A percentile compares a stretch with the other conserved stretches of the same genome.
Conservation (phyloP, 371 early-diverging fungal genomes). For the Mucor irregularis region DNA sequence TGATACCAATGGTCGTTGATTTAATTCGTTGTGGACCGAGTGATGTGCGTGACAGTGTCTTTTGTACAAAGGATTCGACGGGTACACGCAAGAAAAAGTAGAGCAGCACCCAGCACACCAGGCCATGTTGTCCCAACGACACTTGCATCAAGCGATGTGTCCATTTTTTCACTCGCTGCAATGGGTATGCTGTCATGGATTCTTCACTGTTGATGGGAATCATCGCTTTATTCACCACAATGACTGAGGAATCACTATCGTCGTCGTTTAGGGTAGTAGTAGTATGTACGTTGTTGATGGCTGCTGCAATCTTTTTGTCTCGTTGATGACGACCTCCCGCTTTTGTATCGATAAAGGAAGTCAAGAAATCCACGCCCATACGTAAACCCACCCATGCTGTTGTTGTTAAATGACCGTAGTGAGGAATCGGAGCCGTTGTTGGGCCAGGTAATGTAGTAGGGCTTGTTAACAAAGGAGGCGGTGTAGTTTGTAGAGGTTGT, state of each 20-base stretch:
- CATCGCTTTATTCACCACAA: neutral
- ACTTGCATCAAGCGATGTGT: constrained; percentile 2
- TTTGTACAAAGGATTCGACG: constrained; percentile 6
- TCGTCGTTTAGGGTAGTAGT: neutral
- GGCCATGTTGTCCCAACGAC: constrained; percentile 9
- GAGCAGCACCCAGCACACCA: constrained; percentile 12
- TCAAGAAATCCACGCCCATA: constrained; percentile 28
- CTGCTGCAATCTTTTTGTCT: neutral
- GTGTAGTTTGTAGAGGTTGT: neutral
- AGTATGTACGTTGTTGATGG: neutral
- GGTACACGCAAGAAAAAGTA: constrained; percentile 22
- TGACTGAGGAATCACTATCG: neutral
- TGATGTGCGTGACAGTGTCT: neutral
- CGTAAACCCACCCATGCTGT: constrained; percentile 27
- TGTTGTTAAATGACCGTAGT: neutral
- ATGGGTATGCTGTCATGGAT: neutral
- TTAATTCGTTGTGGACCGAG: neutral
- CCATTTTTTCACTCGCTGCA: neutral
- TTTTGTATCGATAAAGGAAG: constrained; percentile 24
- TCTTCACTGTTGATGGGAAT: neutral
- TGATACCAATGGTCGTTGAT: constrained; percentile 12
- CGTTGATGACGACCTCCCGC: neutral
- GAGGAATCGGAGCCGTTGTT: neutral
- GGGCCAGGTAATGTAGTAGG: neutral
- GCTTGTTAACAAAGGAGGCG: neutral